A percentile compares a stretch with the other conserved stretches of the same genome.
Evolutionary conservation across 78 protist species (phyloP).

Genomic region (Emiliania huxleyi): DNA sequence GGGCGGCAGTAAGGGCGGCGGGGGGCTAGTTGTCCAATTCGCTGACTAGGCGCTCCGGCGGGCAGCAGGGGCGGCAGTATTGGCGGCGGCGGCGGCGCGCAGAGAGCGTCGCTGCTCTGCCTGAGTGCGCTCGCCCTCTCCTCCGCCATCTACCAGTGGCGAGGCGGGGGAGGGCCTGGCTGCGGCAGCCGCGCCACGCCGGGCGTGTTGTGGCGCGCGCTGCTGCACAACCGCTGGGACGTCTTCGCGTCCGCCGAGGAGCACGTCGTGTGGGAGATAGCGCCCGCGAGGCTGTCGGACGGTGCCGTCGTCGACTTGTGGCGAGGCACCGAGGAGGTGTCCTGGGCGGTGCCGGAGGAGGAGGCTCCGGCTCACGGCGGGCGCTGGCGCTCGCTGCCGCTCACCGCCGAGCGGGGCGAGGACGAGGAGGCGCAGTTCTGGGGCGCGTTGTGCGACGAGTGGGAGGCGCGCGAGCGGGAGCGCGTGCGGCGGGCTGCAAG

Average conservation of each 20-base stretch:
- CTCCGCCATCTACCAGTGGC: neutral
- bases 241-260: neutral
- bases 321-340: neutral
- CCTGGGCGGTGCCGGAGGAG: neutral
- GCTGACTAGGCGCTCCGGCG: too few species aligned
- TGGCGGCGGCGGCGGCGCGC: too few species aligned
- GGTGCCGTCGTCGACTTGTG: neutral
- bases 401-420: neutral
- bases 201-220: neutral
- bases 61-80: too few species aligned
- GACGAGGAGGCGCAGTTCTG: neutral
- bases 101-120: too few species aligned
- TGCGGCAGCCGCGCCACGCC: neutral
- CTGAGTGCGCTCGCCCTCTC: neutral
- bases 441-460: neutral
- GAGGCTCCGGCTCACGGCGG: neutral
- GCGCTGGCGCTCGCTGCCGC: neutral
- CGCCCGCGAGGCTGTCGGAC: neutral
- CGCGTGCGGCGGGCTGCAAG: neutral
- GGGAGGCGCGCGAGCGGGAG: neutral
- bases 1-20: too few species aligned
- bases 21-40: too few species aligned
- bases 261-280: neutral
- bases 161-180: neutral
- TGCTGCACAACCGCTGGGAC: constrained; percentile 4